Base-by-base conservation (phyloP, 306 rosid species). In the Arachis hypogaea region DNA sequence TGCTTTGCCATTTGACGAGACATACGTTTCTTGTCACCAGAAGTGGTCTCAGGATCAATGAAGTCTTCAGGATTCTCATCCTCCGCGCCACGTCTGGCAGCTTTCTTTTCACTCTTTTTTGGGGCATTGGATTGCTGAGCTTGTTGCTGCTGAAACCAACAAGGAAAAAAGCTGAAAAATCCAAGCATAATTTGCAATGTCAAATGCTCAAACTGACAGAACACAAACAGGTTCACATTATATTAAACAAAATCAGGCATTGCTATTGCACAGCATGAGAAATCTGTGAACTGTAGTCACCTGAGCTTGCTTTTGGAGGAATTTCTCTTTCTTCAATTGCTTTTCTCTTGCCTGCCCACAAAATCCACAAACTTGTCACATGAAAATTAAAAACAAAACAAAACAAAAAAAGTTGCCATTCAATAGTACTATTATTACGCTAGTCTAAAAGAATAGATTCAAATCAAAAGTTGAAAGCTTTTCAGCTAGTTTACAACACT, bases 311-410 rank as follows among this genome's bases (percentile, higher is more conserved):
- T 91, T 96, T 0, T 75, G 75, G 2, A 83, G 77, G 56, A 88
- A 90, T 36, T 94, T 94, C 73, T 88, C 86, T 83, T 81, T 89
- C 64, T 91, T 94, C 88, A 94, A 71, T 84, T 88, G 95, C 60
- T 94, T 94, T 88, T 91, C 98, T 65, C 93, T 89, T 7, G 97
- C 98, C 98, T 91, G 81, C 78, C 84, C 29, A 46, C 9, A 78
- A 60, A 64, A 71, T 18, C 51, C 70, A 73, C 11, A 69, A 63
- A 45, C 46, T 42, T 67, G 65, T 11, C 63, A 47, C 68, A 41
- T 22, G 4, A 77, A 18, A 52, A 56, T 33, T 22, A 22, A 22
- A 22, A 22, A 22, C 28, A 22, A 22, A 22, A 22, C 28, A 1
- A 22, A 22, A 22, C 1, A 22, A 30, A 0, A 63, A 36, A 51